Conservation (phyloP, 2,329 filamentous ascomycete species). For the Neobulgaria alba region DNA sequence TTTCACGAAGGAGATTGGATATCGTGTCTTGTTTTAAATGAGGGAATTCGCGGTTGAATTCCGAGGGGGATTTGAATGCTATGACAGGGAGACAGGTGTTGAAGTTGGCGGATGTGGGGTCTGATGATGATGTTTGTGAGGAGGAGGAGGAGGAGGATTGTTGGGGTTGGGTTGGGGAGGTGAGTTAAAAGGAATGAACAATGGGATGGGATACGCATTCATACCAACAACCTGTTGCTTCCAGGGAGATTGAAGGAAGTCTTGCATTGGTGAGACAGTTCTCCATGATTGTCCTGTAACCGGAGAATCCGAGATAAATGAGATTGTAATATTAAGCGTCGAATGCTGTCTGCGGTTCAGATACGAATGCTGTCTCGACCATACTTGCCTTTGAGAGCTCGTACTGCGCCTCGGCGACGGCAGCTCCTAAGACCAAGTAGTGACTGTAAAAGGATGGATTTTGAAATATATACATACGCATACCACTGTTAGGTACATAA, state of each 20-base stretch:
- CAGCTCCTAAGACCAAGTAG: conserved; percentile 2
- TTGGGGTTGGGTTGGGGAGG: too few relatives aligned
- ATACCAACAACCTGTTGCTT: conserved; percentile 60
- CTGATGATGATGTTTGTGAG: conserved; percentile 30
- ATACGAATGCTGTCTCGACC: neutral
- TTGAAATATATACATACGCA: conserved; percentile 2
- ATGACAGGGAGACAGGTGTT: conserved; percentile 59
- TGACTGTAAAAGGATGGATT: conserved; percentile 4
- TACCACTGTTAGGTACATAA: conserved; percentile 5
- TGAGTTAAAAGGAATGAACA: too few relatives aligned
- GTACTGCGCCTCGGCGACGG: conserved; percentile 5
- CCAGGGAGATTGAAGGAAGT: conserved; percentile 52
- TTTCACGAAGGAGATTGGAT: conserved; percentile 52
- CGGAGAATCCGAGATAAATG: conserved; percentile 59
- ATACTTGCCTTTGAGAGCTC: conserved; percentile 6
- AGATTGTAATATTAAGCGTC: conserved; percentile 68
- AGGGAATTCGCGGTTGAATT: conserved; percentile 51
- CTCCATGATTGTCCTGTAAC: conserved; percentile 57
- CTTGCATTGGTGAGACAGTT: conserved; percentile 58
- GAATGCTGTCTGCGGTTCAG: conserved; percentile 34
- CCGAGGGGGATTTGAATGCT: conserved; percentile 54
- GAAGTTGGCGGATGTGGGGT: conserved; percentile 50
- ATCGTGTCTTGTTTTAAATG: conserved; percentile 57
- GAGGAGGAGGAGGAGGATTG: too few relatives aligned
- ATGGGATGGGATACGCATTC: conserved; percentile 52